A percentile compares a stretch with the other conserved stretches of the same genome.
Conservation (phyloP, 1,284 basidiomycete species). For the Anthracocystis panici-leucophaei region DNA sequence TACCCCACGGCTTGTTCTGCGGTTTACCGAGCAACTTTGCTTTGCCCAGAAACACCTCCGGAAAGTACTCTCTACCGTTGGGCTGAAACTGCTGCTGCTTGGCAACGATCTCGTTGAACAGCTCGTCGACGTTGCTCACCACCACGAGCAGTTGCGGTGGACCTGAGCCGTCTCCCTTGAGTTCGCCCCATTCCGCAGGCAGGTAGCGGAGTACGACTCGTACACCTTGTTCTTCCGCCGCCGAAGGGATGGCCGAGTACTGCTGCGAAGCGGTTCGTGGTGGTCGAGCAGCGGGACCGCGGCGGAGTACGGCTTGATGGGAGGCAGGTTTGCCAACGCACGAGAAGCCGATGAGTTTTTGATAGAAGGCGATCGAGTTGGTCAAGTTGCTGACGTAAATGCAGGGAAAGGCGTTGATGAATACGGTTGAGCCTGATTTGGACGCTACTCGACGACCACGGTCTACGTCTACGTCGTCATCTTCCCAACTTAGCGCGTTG, state of each 20-base stretch:
- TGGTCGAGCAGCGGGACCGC: slow-evolving; percentile 39
- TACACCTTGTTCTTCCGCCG: slow-evolving; percentile 40
- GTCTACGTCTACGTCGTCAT: slow-evolving; percentile 51
- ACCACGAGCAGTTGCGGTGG: slow-evolving; percentile 47
- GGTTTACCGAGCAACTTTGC: slow-evolving; percentile 51
- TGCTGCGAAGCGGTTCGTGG: slow-evolving; percentile 22
- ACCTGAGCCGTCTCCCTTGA: slow-evolving; percentile 43
- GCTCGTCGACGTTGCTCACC: slow-evolving; percentile 49
- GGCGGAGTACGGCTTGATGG: slow-evolving; percentile 42
- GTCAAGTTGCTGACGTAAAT: slow-evolving; percentile 45
- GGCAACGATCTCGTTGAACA: slow-evolving; percentile 40
- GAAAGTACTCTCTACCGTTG: slow-evolving; percentile 55
- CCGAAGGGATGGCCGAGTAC: slow-evolving; percentile 40
- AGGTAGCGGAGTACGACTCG: slow-evolving; percentile 42
- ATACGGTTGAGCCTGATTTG: slow-evolving; percentile 30
- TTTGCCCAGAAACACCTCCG: slow-evolving; percentile 42
- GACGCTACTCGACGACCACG: slow-evolving; percentile 6
- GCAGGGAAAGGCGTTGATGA: slow-evolving; percentile 42
- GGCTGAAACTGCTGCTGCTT: slow-evolving; percentile 49
- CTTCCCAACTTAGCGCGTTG: slow-evolving; percentile 37
- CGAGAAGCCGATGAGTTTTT: slow-evolving; percentile 50
- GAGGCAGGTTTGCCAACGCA: slow-evolving; percentile 41
- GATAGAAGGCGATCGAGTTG: slow-evolving; percentile 45
- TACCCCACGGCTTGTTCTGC: slow-evolving; percentile 58
- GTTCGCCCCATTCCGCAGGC: slow-evolving; percentile 48